phyloP scores from a whole-genome alignment of 495 filamentous ascomycete species.

The Pseudevernia furfuracea region DNA sequence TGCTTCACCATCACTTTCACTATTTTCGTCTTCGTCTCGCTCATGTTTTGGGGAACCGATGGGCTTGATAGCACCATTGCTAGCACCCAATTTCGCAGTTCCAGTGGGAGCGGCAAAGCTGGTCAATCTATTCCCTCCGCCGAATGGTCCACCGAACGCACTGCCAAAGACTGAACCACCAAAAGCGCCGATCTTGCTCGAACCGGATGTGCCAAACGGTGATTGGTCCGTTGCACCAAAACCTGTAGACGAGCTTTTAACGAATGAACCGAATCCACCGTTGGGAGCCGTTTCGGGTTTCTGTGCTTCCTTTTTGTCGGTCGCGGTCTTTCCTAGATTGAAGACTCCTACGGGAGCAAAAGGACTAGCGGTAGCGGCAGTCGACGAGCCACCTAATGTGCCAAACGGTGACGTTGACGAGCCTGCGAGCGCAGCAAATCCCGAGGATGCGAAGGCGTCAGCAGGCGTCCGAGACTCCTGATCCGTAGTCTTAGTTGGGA shows the following conservation, averaged over 20 bases:
- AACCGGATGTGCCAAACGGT: slow-evolving; percentile 29
- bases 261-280: slow-evolving; percentile 9
- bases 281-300: slow-evolving; percentile 18
- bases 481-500: slow-evolving; percentile 20
- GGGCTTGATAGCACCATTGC: slow-evolving; percentile 52
- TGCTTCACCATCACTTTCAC: slow-evolving; percentile 40
- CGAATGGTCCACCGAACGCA: slow-evolving; percentile 49
- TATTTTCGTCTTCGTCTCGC: slow-evolving; percentile 45
- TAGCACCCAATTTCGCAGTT: slow-evolving; percentile 44
- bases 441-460: slow-evolving; percentile 49
- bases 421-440: slow-evolving; percentile 43
- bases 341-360: slow-evolving; percentile 1
- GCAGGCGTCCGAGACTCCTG: slow-evolving; percentile 34
- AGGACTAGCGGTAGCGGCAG: slow-evolving; percentile 16
- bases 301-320: not conserved
- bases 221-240: slow-evolving; percentile 31
- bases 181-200: slow-evolving; percentile 33
- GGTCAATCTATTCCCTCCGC: slow-evolving; percentile 44
- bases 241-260: slow-evolving; percentile 22
- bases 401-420: slow-evolving; percentile 53
- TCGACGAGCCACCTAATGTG: slow-evolving; percentile 36
- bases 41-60: slow-evolving; percentile 64
- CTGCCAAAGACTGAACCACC: slow-evolving; percentile 40
- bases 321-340: not conserved
- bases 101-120: slow-evolving; percentile 62